Base-by-base conservation (phyloP, 1,139 yeast species). In the Suhomyces bokatorum region DNA sequence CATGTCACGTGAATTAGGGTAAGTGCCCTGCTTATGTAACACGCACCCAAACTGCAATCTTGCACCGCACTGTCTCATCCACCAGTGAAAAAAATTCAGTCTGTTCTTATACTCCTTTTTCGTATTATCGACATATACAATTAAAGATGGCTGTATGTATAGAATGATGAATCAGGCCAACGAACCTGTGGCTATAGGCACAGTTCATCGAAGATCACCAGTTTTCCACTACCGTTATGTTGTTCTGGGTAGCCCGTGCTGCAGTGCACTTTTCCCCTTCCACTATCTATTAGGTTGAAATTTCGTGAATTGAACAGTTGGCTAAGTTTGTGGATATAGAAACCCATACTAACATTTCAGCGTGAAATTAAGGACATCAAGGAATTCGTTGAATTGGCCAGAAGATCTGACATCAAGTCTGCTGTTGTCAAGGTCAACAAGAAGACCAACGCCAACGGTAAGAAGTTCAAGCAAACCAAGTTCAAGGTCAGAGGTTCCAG, bases 401-500 rank as follows among this genome's bases (percentile, higher is more conserved):
- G 95, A 82, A 85, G 98, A 84, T 81, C 91, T 69, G 99, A 91
- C 83, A 91, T 93, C 73, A 83, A 83, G 78, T 77, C 87, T 57
- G 97, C 96, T 64, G 85, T 91, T 71, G 85, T 89, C 78, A 88
- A 86, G 81, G 80, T 81, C 72, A 88, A 90, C 91, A 78, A 84
- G 79, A 89, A 89, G 81, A 63, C 83, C 67, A 84, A 83, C 78
- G 80, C 86, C 61, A 83, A 83, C 79, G 96, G 95, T 75, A 85
- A 85, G 81, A 78, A 79, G 64, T 80, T 82, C 83, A 85, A 86
- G 78, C 91, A 87, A 78, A 90, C 97, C 81, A 93, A 93, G 81
- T 93, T 93, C 93, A 93, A 95, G 89, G 90, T 93, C 70, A 89
- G 99, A 83, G 97, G 97, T 75, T 69, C 97, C 60, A 88, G 81